Base-by-base conservation (phyloP, 768 basidiomycete species). In the Terana coerulea region DNA sequence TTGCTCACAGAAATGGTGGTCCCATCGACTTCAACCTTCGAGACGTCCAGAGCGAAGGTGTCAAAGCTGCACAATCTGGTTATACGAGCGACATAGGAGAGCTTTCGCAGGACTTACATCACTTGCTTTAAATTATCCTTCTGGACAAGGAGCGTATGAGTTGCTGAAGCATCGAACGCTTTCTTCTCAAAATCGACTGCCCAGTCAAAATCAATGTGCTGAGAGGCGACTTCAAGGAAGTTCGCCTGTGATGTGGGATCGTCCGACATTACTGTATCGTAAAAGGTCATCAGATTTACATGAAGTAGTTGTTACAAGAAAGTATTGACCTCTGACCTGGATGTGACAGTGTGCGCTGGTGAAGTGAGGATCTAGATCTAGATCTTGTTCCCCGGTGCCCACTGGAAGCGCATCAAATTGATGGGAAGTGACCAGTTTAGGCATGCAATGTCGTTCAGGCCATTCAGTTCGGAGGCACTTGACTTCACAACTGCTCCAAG, bases 181-280 rank as follows among this genome's bases (percentile, higher is more conserved):
- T 84, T 68, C 3, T 72, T 64, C 0, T 72, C 59, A 63, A 92
- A 97, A 68, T 97, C 84, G 57, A 97, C 69, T 0, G 60, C 69
- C 93, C 92, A 95, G 57, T 88, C 77, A 46, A 97, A 80, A 19
- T 78, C 69, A 14, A 93, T 69, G 64, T 91, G 82, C 31, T 78
- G 74, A 0, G 88, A 84, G 3, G 72, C 67, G 58, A 94, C 76
- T 41, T 84, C 71, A 3, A 70, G 65, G 68, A 89, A 92, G 71
- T 97, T 97, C 24, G 91, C 79, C 61, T 93, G 87, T 0, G 87
- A 86, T 0, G 89, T 82, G n/a, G 83, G 84, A 61, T 91, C 53
- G 24, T 31, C 28, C 21, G 45, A 46, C 45, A 46, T 46, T 9
- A 11, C 37, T 39, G n/a, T n/a, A n/a, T n/a, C n/a, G n/a, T n/a